Evolutionary conservation across 345 rosid genomes (phyloP), one percentile per base, ranked within the genome.

Genomic region (Cardamine resedifolia): DNA sequence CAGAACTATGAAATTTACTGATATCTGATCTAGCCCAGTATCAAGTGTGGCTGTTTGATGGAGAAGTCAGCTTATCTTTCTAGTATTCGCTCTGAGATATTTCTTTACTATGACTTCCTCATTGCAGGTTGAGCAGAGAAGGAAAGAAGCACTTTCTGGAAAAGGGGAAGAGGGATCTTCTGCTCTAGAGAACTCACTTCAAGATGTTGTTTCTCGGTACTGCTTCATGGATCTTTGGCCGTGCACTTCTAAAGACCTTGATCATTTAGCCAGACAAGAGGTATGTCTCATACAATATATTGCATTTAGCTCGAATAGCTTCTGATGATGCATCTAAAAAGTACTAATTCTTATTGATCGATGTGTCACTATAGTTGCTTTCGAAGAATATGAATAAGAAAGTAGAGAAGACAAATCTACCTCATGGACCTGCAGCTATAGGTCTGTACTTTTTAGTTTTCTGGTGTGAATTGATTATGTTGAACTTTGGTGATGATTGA

Each of bases 161-260:
- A 81, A 80, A 50, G 78, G 72, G 62, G 95, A 89, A 78, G 97
- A 89, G 70, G 96, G 86, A 58, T 75, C 80, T 47, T 76, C 88
- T 52, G 79, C 80, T 16, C 69, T 80, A 45, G 95, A 89, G 63
- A 82, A 79, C 77, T 87, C 96, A 53, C 81, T 94, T 73, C 88
- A 86, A 68, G 97, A 91, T 76, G 85, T 88, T 51, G 90, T 84
- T 36, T 84, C 95, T 64, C 89, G 97, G 21, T 89, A 94, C 74
- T 82, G 91, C 77, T 94, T 81, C 84, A 94, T 89, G 98, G 98
- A 88, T 84, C 90, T 94, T 39, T 89, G 88, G 94, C 98, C 98
- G 3, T 88, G 97, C 82, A 83, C 89, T 73, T 81, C 92, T 27
- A 84, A 75, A 74, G 98, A 94, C 68, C 83, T 94, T 79, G 96